These are phyloP conservation scores for Pythium dissimile DNA, from an alignment of 352 stramenopile genomes.

Conservation along the genomic window DNA sequence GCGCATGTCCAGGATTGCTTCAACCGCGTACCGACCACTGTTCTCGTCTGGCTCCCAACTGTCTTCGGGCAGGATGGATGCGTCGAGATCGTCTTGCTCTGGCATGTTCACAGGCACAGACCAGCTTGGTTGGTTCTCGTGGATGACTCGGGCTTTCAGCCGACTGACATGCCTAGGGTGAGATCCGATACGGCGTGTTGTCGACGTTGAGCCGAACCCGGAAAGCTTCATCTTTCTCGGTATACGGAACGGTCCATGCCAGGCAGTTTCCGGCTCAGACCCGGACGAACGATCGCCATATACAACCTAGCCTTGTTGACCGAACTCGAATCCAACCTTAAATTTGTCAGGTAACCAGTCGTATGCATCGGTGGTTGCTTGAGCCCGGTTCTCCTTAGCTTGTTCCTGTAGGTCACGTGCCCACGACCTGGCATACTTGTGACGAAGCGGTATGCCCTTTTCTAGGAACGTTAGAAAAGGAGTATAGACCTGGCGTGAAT, in stretches of 20 bases:
- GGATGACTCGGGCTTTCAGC: conserved; percentile 6
- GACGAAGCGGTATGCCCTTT: no score
- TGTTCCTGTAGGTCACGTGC: conserved; percentile 6
- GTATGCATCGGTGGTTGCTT: not conserved
- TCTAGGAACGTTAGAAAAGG: no score
- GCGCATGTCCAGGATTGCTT: conserved; percentile 10
- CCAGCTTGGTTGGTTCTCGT: not conserved
- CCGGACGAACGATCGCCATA: conserved; percentile 1
- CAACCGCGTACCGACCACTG: conserved; percentile 7
- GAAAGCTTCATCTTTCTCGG: conserved; percentile 3
- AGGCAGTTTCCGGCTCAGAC: conserved; percentile 13
- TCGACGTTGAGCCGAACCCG: not conserved
- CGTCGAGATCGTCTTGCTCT: conserved; percentile 9
- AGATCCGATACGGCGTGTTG: conserved; percentile 2
- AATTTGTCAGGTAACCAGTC: not conserved
- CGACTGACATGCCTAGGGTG: conserved; percentile 11
- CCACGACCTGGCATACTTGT: not conserved
- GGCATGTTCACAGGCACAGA: not conserved
- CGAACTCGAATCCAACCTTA: conserved; percentile 14
- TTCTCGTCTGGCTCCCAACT: conserved; percentile 8
- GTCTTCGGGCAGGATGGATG: conserved; percentile 19
- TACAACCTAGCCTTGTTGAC: conserved; percentile 15
- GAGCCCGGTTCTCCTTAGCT: not conserved
- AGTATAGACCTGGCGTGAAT: no score
- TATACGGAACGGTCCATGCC: conserved; percentile 19